Base-by-base conservation (phyloP, 1,284 basidiomycete genomes). In the Vanrija sp. region DNA sequence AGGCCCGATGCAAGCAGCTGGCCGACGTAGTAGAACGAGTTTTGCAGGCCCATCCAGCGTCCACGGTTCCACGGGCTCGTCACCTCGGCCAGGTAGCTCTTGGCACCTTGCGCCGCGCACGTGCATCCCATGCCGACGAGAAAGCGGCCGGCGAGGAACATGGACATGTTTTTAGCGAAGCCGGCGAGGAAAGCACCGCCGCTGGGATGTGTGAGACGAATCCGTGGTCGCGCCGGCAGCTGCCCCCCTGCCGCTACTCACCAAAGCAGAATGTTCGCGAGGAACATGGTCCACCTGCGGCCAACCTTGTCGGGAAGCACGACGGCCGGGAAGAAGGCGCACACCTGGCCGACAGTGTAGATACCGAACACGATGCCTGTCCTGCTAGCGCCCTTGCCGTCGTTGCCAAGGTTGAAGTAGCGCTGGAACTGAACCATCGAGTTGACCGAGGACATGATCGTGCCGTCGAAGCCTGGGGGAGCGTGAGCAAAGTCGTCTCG, bases 371-470 rank as follows among this genome's bases (percentile, higher is more conserved):
- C 28, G 29, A 39, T 43, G 16, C 15, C 38, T 1, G 28, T 44
- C 43, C 39, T 51, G 38, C 23, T 40, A 38, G 3, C 34, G 34
- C 34, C 34, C 34, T 34, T 46, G 6, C 38, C 26, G 25, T 49
- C 49, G 0, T 43, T 46, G n/a, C 63, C 69, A 69, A 83, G 60
- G n/a, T 78, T 79, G 65, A 82, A 83, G 63, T 80, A 82, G 0
- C 65, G 50, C 55, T 80, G 80, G 60, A 80, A 82, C 60, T 82
- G 81, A 38, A 62, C 55, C 80, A 83, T 81, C 49, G 67, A 65
- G 65, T 83, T 83, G 67, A 83, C 79, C 38, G 80, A 78, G 21
- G 79, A 78, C 80, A 83, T 83, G 52, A 82, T 80, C 68, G 81
- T 83, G 23, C 80, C 79, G 64, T 83, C 82, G 61, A 83, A 67